Base-by-base conservation (phyloP, 2,329 filamentous ascomycete species). In the Trichoderma sp. region DNA sequence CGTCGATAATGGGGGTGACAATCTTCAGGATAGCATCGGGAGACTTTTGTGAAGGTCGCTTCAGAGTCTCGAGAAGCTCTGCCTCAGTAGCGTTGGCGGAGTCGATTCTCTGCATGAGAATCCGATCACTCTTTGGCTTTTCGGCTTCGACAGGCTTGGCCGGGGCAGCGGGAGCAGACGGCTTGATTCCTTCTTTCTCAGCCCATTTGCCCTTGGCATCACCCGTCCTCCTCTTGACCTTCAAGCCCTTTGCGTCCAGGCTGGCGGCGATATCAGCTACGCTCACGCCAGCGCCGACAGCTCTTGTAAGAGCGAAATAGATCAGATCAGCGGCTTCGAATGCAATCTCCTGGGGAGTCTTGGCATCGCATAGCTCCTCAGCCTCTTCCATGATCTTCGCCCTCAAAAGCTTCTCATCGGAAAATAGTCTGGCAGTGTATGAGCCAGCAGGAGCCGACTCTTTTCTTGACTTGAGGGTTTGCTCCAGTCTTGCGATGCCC, bases 361-460 rank as follows among this genome's bases (percentile, higher is more conserved):
- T 92, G 18, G 97, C 96, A 78, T 97, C 92, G 81, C 96, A 98
- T 59, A 99, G 89, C 86, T 99, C 97, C 81, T 97, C 94, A 0
- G 97, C 97, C 84, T 99, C 97, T 84, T 99, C 97, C 92, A 98
- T 97, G 74, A 99, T 98, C 88, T 99, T 99, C 3, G 97, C 97
- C 60, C 94, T 90, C 72, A 98, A 86, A 74, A 99, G 89, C 83
- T 97, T 95, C 79, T 94, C 91, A 78, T 99, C 97, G 21, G 93
- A 95, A 87, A 98, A 99, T 1, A 99, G 87, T 41, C 96, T 90
- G 21, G 95, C 94, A 5, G 97, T 99, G 84, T 99, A 99, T 14
- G 97, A 99, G 1, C 95, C 96, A 78, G 90, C 89, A 0, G 97
- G 96, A 0, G 96, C 95, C 21, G 93, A 94, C 59, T 89, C 85